Evolutionary conservation across 2,329 filamentous ascomycete species (phyloP).

Genomic region (Trichophyton benhamiae): DNA sequence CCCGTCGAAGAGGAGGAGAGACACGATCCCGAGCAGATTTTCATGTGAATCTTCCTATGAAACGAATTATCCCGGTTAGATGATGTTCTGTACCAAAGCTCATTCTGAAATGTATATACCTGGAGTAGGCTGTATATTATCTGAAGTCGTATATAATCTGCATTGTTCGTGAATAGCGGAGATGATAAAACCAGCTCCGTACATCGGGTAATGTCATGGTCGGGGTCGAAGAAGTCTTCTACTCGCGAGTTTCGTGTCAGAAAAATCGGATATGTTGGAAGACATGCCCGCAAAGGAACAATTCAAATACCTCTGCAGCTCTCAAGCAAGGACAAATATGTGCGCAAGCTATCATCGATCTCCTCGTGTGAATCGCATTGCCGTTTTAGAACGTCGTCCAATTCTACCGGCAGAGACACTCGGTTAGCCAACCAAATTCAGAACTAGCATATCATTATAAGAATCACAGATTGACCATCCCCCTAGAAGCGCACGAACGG

Average conservation of each 20-base stretch:
- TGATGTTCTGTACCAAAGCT: neutral
- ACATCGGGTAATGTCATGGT: constrained; percentile 70
- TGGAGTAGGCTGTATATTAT: constrained; percentile 79
- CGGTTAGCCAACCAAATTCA: neutral
- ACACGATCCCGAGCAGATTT: constrained; percentile 69
- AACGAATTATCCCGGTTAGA: neutral
- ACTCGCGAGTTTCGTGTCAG: constrained; percentile 7
- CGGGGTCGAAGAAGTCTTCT: constrained; percentile 60
- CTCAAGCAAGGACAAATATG: constrained; percentile 68
- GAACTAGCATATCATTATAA: neutral
- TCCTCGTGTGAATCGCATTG: constrained; percentile 49
- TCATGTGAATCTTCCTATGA: constrained; percentile 68
- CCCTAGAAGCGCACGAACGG: too few relatives aligned
- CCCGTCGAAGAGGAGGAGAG: constrained; percentile 78
- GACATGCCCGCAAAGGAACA: neutral
- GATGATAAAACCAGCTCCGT: constrained; percentile 67
- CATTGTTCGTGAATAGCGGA: constrained; percentile 58
- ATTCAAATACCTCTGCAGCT: constrained; percentile 48
- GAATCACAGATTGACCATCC: constrained; percentile 6
- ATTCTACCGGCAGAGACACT: constrained; percentile 37
- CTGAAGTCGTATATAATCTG: constrained; percentile 80
- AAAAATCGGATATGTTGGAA: neutral
- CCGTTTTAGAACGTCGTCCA: constrained; percentile 52
- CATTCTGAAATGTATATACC: constrained; percentile 28
- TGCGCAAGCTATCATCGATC: constrained; percentile 76